Base-by-base conservation (phyloP, 2,329 filamentous ascomycete genomes). In the Lasiodiplodia hormozganensis region DNA sequence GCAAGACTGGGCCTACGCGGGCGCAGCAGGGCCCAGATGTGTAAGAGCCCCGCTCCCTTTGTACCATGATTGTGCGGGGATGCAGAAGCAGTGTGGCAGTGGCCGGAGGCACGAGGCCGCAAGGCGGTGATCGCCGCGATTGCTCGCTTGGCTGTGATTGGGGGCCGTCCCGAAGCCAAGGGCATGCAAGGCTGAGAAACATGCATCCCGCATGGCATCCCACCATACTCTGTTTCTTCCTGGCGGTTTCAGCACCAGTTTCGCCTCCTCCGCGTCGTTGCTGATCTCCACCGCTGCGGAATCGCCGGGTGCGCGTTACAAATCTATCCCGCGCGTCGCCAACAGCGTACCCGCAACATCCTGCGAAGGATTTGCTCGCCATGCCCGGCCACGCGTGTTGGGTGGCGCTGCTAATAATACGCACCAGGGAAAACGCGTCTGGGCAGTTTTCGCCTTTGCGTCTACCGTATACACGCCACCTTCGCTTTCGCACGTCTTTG, bases 381-480 rank as follows among this genome's bases (percentile, higher is more conserved):
- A 16, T n/a, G 7, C 53, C 53, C 28, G 18, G 53, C 53, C 5
- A 49, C 40, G 58, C 40, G 58, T 25, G 58, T 62, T 62, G 58
- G 58, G 43, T 62, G 58, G 58, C 58, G 58, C 38, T 51, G 40
- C 58, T 62, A 62, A 62, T n/a, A 49, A 62, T 49, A 62, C n/a
- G 8, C 40, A 14, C 12, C 8, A 11, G 16, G 23, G 12, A 23
- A 62, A n/a, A 2, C 7, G 12, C 12, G 57, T 16, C 57, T 60
- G 57, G 57, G 57, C 57, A 14, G 14, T 12, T 2, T 18, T 49
- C 25, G 14, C 28, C 21, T n/a, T 25, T 51, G 40, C 16, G 34
- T n/a, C 40, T 14, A 14, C 38, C 23, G 25, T 18, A 51, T 40
- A 34, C n/a, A 18, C 58, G 58, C 58, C 58, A 51, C 58, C 23